These are phyloP conservation scores for Myxozyma melibiosi DNA, from an alignment of 805 yeast genomes.

Conservation along the genomic window DNA sequence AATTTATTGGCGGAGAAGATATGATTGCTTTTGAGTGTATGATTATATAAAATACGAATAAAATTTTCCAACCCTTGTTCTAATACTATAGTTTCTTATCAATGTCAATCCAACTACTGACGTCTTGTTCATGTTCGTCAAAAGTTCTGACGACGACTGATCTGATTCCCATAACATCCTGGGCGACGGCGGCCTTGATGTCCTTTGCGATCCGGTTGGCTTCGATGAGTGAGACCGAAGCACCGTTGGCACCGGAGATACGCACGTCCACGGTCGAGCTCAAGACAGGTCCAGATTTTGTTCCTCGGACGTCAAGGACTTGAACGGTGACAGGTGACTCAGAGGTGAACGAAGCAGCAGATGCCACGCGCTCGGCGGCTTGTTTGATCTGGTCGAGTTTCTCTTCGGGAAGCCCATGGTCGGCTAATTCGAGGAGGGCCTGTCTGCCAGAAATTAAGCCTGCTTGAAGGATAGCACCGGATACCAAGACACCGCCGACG, in stretches of 20 bases:
- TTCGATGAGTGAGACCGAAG: constrained; percentile 6
- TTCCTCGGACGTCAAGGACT: constrained; percentile 21
- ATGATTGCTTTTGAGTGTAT: no score
- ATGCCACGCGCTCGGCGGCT: not conserved
- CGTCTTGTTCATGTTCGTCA: constrained; percentile 18
- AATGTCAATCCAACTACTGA: constrained; percentile 17
- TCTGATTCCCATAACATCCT: constrained; percentile 17
- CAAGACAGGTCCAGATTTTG: constrained; percentile 31
- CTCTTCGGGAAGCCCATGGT: constrained; percentile 45
- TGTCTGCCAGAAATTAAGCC: constrained; percentile 74
- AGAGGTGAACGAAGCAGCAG: not conserved
- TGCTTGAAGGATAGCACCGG: constrained; percentile 77
- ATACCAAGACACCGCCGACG: constrained; percentile 86
- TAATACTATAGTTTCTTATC: not conserved
- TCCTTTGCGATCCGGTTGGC: constrained; percentile 21
- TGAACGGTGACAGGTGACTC: not conserved
- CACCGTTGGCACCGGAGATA: not conserved
- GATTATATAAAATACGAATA: not conserved
- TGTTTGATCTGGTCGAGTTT: constrained; percentile 5
- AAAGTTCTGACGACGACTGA: constrained; percentile 20
- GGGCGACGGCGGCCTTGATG: constrained; percentile 10
- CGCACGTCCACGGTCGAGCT: constrained; percentile 26
- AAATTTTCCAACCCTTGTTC: not conserved
- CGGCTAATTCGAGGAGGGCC: constrained; percentile 77
- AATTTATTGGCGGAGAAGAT: no score